Conservation (phyloP, 2,329 filamentous ascomycete genomes). For the Botrytis byssoidea region DNA sequence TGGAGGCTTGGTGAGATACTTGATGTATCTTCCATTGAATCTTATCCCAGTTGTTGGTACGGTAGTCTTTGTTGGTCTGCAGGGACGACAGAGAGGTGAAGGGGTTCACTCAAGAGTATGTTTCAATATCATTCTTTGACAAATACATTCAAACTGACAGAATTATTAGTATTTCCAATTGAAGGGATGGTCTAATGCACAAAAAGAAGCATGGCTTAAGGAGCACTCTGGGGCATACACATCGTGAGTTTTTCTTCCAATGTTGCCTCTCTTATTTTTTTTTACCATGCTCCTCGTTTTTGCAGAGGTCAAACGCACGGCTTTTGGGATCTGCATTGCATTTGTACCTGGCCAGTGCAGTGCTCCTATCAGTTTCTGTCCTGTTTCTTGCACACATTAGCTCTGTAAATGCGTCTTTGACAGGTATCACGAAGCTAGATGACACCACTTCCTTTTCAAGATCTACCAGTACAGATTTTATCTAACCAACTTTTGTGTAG, state of each 20-base stretch:
- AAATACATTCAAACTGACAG: conserved; percentile 15
- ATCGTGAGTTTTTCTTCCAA: conserved; percentile 54
- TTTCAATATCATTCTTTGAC: neutral
- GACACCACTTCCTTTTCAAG: neutral
- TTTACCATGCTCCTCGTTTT: neutral
- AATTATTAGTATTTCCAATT: conserved; percentile 78
- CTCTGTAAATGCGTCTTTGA: conserved; percentile 14
- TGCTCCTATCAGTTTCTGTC: neutral
- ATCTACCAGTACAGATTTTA: neutral
- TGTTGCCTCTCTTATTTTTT: neutral
- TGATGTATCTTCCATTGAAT: conserved; percentile 84
- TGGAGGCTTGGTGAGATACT: conserved; percentile 61
- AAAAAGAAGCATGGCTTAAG: conserved; percentile 67
- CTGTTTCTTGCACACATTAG: neutral
- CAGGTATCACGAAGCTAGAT: conserved; percentile 14
- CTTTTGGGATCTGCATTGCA: conserved; percentile 3
- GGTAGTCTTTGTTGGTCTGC: conserved; percentile 72
- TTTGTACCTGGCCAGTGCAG: neutral
- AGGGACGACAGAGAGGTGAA: conserved; percentile 51
- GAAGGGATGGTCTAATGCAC: conserved; percentile 71
- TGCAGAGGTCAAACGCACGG: neutral
- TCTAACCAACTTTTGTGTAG: conserved; percentile 49
- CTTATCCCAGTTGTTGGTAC: conserved; percentile 90
- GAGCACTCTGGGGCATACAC: conserved; percentile 75
- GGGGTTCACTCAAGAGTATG: conserved; percentile 55